Percentiles rank a stretch among this genome's conserved stretches.
phyloP scores from a whole-genome alignment of 768 basidiomycete species.

The Lactarius sanguifluus region DNA sequence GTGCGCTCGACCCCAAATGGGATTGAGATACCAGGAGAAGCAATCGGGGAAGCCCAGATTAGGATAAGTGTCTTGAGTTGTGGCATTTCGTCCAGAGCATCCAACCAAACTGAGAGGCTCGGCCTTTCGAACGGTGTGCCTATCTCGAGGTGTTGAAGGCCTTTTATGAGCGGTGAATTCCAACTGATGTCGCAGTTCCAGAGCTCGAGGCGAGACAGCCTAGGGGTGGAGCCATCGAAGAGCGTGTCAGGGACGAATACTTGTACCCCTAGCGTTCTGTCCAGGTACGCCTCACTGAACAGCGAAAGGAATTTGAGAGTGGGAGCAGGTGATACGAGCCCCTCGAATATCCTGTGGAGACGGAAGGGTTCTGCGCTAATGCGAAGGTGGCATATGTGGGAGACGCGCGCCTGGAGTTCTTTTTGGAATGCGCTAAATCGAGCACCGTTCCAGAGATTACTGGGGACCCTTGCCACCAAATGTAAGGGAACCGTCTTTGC shows the following conservation, averaged over 20 bases:
- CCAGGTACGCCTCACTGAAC: background rate
- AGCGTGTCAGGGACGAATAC: background rate
- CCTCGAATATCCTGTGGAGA: background rate
- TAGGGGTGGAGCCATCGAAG: constrained; percentile 1
- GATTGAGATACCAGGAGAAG: background rate
- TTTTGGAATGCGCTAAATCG: background rate
- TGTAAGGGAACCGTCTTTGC: background rate
- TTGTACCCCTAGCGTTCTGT: background rate
- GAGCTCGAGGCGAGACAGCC: constrained; percentile 2
- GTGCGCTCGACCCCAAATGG: background rate
- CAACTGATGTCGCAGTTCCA: constrained; percentile 1
- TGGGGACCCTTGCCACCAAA: background rate
- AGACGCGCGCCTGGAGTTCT: background rate
- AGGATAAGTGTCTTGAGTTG: background rate
- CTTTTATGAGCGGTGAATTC: constrained; percentile 9
- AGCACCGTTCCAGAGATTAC: background rate
- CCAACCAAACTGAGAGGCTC: constrained; percentile 3
- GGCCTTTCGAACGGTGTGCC: background rate
- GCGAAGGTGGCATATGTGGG: background rate
- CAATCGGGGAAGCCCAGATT: background rate
- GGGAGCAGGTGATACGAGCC: background rate
- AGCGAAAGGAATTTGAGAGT: background rate
- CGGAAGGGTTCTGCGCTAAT: background rate
- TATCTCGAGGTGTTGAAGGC: background rate
- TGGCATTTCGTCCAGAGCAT: constrained; percentile 2